phyloP scores from a whole-genome alignment of 2,329 filamentous ascomycete species.

The Paracamarosporium sp. region DNA sequence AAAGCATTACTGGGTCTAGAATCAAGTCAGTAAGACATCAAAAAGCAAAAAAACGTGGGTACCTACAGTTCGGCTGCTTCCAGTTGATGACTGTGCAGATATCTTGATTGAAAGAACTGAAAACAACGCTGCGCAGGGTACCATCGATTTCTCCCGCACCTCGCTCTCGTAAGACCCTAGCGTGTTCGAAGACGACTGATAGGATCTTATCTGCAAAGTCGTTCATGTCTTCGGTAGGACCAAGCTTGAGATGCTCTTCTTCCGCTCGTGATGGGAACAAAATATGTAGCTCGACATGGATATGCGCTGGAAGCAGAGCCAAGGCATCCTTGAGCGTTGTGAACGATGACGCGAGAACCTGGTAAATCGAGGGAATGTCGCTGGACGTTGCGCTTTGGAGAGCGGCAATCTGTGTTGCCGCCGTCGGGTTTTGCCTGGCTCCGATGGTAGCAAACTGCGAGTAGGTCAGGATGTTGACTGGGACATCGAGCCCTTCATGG shows the following conservation, averaged over 20 bases:
- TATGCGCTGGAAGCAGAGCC: constrained; percentile 73
- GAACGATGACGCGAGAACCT: constrained; percentile 75
- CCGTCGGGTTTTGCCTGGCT: constrained; percentile 34
- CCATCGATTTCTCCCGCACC: constrained; percentile 63
- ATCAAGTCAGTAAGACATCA: constrained; percentile 15
- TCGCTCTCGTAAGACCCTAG: constrained; percentile 69
- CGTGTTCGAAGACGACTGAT: constrained; percentile 88
- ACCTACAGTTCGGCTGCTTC: constrained; percentile 94
- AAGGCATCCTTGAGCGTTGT: constrained; percentile 82
- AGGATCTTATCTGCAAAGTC: constrained; percentile 83
- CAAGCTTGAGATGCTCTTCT: constrained; percentile 72
- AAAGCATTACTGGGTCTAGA: constrained; percentile 85
- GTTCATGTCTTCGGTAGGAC: constrained; percentile 83
- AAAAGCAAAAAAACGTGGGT: neutral
- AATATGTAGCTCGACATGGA: constrained; percentile 92
- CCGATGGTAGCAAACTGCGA: constrained; percentile 69
- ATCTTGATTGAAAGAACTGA: constrained; percentile 89
- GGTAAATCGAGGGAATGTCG: constrained; percentile 68
- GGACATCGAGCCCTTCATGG: constrained; percentile 78
- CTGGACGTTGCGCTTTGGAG: constrained; percentile 33
- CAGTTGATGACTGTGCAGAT: constrained; percentile 96
- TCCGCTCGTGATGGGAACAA: constrained; percentile 82
- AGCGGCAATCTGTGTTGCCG: constrained; percentile 28
- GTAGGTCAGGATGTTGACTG: constrained; percentile 79
- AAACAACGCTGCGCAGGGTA: constrained; percentile 84